phyloP scores from a whole-genome alignment of 257 asterid genomes.

The Leptodermis oblonga region DNA sequence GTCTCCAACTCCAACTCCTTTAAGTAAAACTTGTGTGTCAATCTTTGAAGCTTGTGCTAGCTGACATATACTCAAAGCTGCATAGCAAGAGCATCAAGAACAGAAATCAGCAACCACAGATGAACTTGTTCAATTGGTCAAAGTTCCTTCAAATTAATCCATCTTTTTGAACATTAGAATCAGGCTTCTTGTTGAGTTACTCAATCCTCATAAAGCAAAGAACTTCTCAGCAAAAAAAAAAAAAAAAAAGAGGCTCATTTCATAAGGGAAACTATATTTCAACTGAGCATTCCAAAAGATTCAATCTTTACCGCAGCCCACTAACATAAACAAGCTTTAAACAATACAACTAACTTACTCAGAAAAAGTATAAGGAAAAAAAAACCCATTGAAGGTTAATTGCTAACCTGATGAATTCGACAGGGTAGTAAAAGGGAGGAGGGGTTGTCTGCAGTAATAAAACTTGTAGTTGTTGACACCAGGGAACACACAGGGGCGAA shows the following conservation, averaged over 20 bases:
- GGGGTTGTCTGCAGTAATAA: constrained; percentile 19
- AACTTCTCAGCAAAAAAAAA: background rate
- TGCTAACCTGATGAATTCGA: constrained; percentile 49
- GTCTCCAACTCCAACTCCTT: constrained; percentile 43
- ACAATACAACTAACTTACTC: constrained; percentile 2
- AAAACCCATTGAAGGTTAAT: background rate
- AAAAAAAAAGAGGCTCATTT: no score
- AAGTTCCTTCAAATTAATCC: background rate
- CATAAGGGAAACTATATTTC: background rate
- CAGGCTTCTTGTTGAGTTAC: background rate
- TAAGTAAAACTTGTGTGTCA: constrained; percentile 34
- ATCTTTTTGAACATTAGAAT: background rate
- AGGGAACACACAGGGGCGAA: constrained; percentile 24
- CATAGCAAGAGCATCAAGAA: constrained; percentile 48
- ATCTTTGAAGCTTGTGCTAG: constrained; percentile 59
- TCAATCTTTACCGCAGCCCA: background rate
- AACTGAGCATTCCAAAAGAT: background rate
- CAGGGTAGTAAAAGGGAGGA: constrained; percentile 30
- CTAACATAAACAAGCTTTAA: background rate
- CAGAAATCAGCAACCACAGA: constrained; percentile 34
- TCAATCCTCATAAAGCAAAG: background rate
- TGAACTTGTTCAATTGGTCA: background rate
- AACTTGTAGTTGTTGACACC: constrained; percentile 20
- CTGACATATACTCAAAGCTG: constrained; percentile 55
- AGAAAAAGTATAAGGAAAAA: background rate